Percentiles rank a stretch among this genome's conserved stretches.
Evolutionary conservation across 129 eudicot genomes (phyloP).

Genomic region (Solidago caesia): DNA sequence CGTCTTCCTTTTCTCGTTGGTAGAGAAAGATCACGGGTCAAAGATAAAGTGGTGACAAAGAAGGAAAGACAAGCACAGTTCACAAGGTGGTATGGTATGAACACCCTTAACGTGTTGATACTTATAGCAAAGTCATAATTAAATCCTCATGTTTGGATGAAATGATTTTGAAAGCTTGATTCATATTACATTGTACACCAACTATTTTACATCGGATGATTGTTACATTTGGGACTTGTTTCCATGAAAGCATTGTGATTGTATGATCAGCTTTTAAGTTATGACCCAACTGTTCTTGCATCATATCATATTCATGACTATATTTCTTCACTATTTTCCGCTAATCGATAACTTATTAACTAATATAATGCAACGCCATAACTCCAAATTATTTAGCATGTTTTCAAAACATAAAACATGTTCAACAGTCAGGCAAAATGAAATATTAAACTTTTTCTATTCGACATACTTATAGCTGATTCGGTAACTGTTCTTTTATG

Average conservation of each 20-base stretch:
- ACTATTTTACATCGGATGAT: neutral
- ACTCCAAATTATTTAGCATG: neutral
- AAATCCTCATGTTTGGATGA: neutral
- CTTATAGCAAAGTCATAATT: neutral
- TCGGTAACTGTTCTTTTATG: neutral
- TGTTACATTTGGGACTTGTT: slow-evolving; percentile 29
- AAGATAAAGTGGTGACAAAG: neutral
- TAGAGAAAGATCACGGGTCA: neutral
- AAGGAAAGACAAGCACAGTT: no score
- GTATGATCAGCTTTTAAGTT: slow-evolving; percentile 25
- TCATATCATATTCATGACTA: slow-evolving; percentile 34
- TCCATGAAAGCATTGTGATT: slow-evolving; percentile 28
- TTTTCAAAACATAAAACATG: no score
- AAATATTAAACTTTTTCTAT: neutral
- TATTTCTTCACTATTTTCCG: neutral
- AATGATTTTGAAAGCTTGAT: neutral
- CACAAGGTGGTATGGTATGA: no score
- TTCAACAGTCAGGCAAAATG: neutral
- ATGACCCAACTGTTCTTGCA: slow-evolving; percentile 33
- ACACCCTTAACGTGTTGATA: neutral
- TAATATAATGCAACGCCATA: neutral
- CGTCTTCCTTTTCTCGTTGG: neutral
- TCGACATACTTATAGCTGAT: neutral
- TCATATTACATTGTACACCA: neutral
- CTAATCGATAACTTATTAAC: neutral